Conservation (phyloP, 257 asterid genomes). For the Jaltomata sinuosa region DNA sequence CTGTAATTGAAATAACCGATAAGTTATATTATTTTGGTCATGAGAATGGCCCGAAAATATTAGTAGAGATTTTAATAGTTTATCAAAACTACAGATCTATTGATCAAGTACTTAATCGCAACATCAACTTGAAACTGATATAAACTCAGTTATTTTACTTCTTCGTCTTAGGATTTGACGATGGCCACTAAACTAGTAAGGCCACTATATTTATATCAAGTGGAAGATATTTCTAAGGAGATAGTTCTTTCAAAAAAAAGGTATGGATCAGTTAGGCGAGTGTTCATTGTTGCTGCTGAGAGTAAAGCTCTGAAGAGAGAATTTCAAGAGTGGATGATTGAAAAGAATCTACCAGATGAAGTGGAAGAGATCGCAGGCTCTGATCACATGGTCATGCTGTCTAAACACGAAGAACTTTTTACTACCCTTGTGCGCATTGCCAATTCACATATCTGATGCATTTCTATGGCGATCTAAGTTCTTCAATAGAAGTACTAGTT, state of each 20-base stretch:
- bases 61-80: too few species aligned
- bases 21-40: too few species aligned
- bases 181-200: conserved; percentile 15
- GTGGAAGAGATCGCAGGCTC: background rate
- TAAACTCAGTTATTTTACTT: too few species aligned
- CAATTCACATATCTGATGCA: background rate
- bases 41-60: too few species aligned
- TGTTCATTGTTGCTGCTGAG: conserved; percentile 7
- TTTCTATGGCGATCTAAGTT: too few species aligned
- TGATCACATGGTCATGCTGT: conserved; percentile 29
- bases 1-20: too few species aligned
- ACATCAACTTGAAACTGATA: too few species aligned
- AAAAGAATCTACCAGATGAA: conserved; percentile 26
- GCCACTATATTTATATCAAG: background rate
- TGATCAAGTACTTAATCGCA: too few species aligned
- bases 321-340: conserved; percentile 21
- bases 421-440: background rate
- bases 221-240: conserved; percentile 3
- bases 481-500: too few species aligned
- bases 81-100: too few species aligned
- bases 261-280: conserved; percentile 18
- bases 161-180: conserved; percentile 13
- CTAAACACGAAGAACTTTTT: conserved; percentile 17
- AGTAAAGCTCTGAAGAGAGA: conserved; percentile 7
- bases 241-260: background rate